Percentiles rank a stretch among this genome's conserved stretches.
Evolutionary conservation across 495 filamentous ascomycete species (phyloP).

Genomic region (Bacidia rubella): DNA sequence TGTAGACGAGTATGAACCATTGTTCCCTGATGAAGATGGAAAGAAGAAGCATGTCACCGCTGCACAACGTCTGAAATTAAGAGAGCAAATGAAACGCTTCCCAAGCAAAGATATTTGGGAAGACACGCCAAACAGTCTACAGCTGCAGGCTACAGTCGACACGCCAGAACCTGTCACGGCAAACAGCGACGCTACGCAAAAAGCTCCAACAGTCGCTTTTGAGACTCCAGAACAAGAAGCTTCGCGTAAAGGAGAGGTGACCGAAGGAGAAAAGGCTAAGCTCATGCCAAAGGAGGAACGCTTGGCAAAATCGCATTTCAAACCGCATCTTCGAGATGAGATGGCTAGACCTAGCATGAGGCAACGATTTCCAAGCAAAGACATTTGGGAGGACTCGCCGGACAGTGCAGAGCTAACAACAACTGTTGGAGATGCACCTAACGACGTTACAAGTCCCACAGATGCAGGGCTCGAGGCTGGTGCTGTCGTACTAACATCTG

Average conservation of each 20-base stretch:
- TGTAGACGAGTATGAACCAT: conserved; percentile 85
- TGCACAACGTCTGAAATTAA: conserved; percentile 46
- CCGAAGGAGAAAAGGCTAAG: conserved; percentile 34
- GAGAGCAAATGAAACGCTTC: conserved; percentile 61
- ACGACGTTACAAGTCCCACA: conserved; percentile 24
- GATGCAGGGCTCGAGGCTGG: conserved; percentile 19
- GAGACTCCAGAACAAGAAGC: conserved; percentile 46
- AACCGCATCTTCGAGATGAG: conserved; percentile 27
- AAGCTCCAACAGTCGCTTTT: conserved; percentile 25
- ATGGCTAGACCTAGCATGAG: conserved; percentile 39
- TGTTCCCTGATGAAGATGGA: conserved; percentile 77
- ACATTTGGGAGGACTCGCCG: conserved; percentile 94
- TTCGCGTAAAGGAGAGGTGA: conserved; percentile 33
- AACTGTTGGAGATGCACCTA: conserved; percentile 51
- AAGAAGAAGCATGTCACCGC: conserved; percentile 44
- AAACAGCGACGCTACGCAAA: conserved; percentile 16
- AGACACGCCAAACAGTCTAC: conserved; percentile 78
- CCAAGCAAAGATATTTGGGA: conserved; percentile 96
- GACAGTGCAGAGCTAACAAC: conserved; percentile 71
- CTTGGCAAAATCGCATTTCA: conserved; percentile 29
- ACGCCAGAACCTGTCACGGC: conserved; percentile 53
- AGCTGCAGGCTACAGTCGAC: conserved; percentile 72
- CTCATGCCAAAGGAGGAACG: conserved; percentile 35
- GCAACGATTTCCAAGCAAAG: conserved; percentile 80
- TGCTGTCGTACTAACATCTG: conserved; percentile 18